phyloP scores from a whole-genome alignment of 805 yeast genomes.

The Candida alai region DNA sequence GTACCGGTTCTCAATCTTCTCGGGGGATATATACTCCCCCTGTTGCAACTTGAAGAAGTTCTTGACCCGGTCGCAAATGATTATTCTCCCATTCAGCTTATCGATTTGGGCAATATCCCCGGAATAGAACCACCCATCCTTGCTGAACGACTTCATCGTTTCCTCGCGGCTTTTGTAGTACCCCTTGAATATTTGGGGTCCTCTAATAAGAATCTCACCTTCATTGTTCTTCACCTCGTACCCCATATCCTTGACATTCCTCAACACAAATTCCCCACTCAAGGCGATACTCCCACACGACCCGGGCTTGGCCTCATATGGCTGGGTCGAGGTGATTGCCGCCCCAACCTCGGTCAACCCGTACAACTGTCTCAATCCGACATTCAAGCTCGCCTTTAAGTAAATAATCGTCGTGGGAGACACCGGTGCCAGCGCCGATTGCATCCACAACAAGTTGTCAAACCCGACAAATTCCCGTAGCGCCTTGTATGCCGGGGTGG shows the following conservation, averaged over 20 bases:
- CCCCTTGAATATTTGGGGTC: slow-evolving; percentile 56
- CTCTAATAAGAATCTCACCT: slow-evolving; percentile 55
- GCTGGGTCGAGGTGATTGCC: slow-evolving; percentile 16
- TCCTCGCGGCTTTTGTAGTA: slow-evolving; percentile 57
- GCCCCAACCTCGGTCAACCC: slow-evolving; percentile 31
- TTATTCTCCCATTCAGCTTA: slow-evolving; percentile 48
- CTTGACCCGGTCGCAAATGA: slow-evolving; percentile 66
- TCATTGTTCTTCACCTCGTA: slow-evolving; percentile 13
- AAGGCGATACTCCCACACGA: slow-evolving; percentile 21
- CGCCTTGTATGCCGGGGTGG: slow-evolving; percentile 22
- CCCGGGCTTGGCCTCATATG: slow-evolving; percentile 22
- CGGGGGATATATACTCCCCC: slow-evolving; percentile 62
- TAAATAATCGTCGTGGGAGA: slow-evolving; percentile 20
- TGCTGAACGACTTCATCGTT: slow-evolving; percentile 49
- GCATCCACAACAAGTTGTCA: slow-evolving; percentile 20
- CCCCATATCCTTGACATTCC: slow-evolving; percentile 17
- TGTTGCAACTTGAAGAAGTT: slow-evolving; percentile 60
- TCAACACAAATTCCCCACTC: slow-evolving; percentile 18
- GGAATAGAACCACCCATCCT: slow-evolving; percentile 57
- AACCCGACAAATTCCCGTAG: slow-evolving; percentile 28
- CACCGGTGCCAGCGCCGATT: slow-evolving; percentile 33
- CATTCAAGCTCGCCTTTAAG: slow-evolving; percentile 22
- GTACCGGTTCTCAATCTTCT: slow-evolving; percentile 62
- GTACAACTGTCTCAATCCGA: slow-evolving; percentile 31
- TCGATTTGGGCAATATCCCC: slow-evolving; percentile 59